Percentiles rank a stretch among this genome's conserved stretches.
These are phyloP conservation scores for Serendipita indica DNA, from an alignment of 768 basidiomycete genomes.

Conservation along the genomic window DNA sequence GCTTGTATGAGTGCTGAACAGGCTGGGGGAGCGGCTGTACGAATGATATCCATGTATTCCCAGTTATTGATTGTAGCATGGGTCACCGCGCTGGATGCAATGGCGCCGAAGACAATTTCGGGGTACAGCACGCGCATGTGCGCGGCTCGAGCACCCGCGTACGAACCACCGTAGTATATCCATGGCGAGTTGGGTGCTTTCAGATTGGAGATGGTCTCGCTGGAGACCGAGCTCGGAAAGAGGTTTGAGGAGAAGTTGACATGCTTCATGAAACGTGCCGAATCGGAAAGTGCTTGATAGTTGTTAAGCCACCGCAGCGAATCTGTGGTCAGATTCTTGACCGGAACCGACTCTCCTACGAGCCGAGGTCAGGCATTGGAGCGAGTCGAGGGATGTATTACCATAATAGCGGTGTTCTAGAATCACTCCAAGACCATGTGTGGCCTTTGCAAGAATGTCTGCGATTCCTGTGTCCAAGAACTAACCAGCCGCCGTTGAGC, in stretches of 20 bases:
- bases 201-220: conserved; percentile 45
- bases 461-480: conserved; percentile 73
- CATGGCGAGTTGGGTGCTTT: conserved; percentile 63
- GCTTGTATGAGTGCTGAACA: conserved; percentile 47
- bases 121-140: conserved; percentile 83
- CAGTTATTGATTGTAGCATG: conserved; percentile 70
- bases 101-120: conserved; percentile 75
- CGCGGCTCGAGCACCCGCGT: conserved; percentile 85
- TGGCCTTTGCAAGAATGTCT: conserved; percentile 69
- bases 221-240: not conserved
- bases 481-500: conserved; percentile 23
- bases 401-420: conserved; percentile 90
- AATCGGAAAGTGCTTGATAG: conserved; percentile 77
- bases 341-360: conserved; percentile 59
- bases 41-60: conserved; percentile 60
- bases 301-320: conserved; percentile 80
- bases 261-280: conserved; percentile 77
- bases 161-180: conserved; percentile 91
- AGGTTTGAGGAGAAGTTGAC: conserved; percentile 40
- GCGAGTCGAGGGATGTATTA: conserved; percentile 15
- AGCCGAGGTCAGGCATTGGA: not conserved
- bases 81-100: conserved; percentile 83
- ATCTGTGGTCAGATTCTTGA: conserved; percentile 65
- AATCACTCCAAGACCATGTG: conserved; percentile 79
- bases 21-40: conserved; percentile 45